A percentile compares a stretch with the other conserved stretches of the same genome.
These are phyloP conservation scores for Sporothrix sp. DNA, from an alignment of 2,329 filamentous ascomycete species.

Conservation along the genomic window DNA sequence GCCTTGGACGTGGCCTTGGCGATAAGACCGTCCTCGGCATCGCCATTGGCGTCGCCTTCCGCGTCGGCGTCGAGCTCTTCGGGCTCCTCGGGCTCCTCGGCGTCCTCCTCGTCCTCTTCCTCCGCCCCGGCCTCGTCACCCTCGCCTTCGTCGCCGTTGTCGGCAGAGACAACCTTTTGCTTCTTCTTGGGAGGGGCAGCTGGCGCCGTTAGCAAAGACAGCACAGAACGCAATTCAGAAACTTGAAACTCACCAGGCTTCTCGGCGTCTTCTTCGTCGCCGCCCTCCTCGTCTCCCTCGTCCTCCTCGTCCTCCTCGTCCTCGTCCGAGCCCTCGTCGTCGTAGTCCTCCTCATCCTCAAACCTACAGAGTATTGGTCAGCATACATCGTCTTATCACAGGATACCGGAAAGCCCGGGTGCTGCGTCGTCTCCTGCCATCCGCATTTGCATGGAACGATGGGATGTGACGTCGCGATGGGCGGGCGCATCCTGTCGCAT, in stretches of 20 bases:
- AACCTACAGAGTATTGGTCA: conserved; percentile 5
- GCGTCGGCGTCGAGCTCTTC: conserved; percentile 24
- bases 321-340: conserved; percentile 21
- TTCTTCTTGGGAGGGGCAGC: conserved; percentile 40
- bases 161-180: conserved; percentile 35
- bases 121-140: conserved; percentile 18
- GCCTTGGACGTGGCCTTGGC: conserved; percentile 14
- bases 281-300: conserved; percentile 32
- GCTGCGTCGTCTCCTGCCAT: too few relatives aligned
- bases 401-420: not conserved
- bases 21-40: conserved; percentile 10
- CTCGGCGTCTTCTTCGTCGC: conserved; percentile 2
- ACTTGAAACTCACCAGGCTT: conserved; percentile 10
- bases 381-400: not conserved
- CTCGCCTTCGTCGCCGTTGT: conserved; percentile 23
- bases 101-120: conserved; percentile 20
- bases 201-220: too few relatives aligned
- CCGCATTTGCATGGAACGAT: not conserved
- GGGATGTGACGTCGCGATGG: not conserved
- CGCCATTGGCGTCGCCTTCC: conserved; percentile 18
- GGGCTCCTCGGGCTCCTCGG: conserved; percentile 25
- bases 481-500: conserved; percentile 5
- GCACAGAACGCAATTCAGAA: too few relatives aligned
- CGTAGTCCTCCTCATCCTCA: conserved; percentile 22
- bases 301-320: conserved; percentile 30